Percentiles rank a stretch among this genome's conserved stretches.
Evolutionary conservation across 176 grass and related monocot genomes (phyloP).

Genomic region (Rhynchospora pubera): DNA sequence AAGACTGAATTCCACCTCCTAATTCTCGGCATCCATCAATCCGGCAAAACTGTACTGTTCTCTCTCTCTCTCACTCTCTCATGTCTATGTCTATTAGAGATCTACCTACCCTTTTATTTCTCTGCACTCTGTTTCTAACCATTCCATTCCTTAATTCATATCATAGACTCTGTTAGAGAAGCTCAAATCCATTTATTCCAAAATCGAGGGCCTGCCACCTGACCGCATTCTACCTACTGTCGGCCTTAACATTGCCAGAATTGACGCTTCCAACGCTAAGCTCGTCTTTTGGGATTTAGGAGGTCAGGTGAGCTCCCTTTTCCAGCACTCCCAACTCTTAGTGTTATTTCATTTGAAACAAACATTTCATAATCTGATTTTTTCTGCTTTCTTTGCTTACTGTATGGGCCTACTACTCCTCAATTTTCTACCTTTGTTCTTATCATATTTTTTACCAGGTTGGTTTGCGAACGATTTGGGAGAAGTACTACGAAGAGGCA

Average conservation of each 20-base stretch:
- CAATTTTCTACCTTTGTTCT: not conserved
- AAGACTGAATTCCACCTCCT: constrained; percentile 92
- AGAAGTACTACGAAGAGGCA: constrained; percentile 98
- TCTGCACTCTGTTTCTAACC: not conserved
- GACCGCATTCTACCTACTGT: constrained; percentile 94
- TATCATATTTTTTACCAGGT: constrained; percentile 28
- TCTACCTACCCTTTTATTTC: not conserved
- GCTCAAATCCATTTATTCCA: constrained; percentile 79
- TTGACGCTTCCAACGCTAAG: constrained; percentile 87
- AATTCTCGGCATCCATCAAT: constrained; percentile 87
- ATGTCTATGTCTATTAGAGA: too few relatives aligned
- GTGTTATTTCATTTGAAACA: not conserved
- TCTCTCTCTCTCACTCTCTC: too few relatives aligned
- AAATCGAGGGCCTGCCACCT: constrained; percentile 60
- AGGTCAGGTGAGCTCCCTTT: constrained; percentile 71
- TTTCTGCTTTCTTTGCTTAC: not conserved
- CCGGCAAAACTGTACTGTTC: constrained; percentile 77
- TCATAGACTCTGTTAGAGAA: constrained; percentile 89
- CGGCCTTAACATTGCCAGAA: constrained; percentile 89
- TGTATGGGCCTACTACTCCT: not conserved
- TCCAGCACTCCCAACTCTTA: not conserved
- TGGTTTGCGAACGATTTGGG: constrained; percentile 93
- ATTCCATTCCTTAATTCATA: not conserved
- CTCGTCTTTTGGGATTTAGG: constrained; percentile 99
- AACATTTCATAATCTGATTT: not conserved